Evolutionary conservation across 1,139 yeast genomes (phyloP).

Genomic region (Lodderomyces metapsilosis): DNA sequence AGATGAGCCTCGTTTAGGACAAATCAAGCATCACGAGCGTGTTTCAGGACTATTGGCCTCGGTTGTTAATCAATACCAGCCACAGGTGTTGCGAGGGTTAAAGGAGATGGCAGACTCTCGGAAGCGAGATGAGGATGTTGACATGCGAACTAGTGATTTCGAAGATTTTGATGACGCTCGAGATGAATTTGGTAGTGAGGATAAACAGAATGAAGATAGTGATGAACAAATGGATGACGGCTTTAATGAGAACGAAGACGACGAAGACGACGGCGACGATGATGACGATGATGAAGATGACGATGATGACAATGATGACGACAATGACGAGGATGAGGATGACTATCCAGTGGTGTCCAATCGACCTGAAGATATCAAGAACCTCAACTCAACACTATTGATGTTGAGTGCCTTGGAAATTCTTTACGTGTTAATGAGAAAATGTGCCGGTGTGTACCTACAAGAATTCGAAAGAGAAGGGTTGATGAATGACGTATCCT

Average conservation of each 20-base stretch:
- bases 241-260: slow-evolving; percentile 9
- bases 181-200: slow-evolving; percentile 5
- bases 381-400: slow-evolving; percentile 33
- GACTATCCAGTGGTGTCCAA: slow-evolving; percentile 7
- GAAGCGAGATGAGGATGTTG: slow-evolving; percentile 11
- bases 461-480: slow-evolving; percentile 71
- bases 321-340: slow-evolving; percentile 14
- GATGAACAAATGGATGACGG: slow-evolving; percentile 11
- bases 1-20: slow-evolving; percentile 18
- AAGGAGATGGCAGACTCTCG: not conserved
- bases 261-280: slow-evolving; percentile 10
- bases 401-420: slow-evolving; percentile 48
- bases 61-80: slow-evolving; percentile 61
- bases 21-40: slow-evolving; percentile 23
- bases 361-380: slow-evolving; percentile 15
- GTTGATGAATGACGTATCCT: slow-evolving; percentile 50
- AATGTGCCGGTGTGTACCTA: slow-evolving; percentile 45
- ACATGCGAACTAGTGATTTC: slow-evolving; percentile 10
- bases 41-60: slow-evolving; percentile 61
- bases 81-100: slow-evolving; percentile 22
- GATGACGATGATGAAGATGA: slow-evolving; percentile 13
- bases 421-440: slow-evolving; percentile 32
- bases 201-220: slow-evolving; percentile 8
- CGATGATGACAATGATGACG: slow-evolving; percentile 15
- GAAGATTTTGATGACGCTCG: slow-evolving; percentile 13